Conservation (phyloP, 2,329 filamentous ascomycete species). For the Sporothrix mexicana region DNA sequence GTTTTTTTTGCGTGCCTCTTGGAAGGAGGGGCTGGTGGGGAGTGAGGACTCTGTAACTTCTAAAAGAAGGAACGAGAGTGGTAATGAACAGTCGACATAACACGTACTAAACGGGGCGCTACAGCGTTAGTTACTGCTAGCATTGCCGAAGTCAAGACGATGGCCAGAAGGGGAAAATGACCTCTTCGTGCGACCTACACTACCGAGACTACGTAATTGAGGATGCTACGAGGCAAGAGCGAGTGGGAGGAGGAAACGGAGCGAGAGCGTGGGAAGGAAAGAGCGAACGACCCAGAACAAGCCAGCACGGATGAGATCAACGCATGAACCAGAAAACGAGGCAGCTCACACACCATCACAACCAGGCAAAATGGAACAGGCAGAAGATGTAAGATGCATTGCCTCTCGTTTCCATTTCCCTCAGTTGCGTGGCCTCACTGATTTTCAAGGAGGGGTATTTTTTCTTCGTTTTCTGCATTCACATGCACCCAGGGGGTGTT, state of each 20-base stretch:
- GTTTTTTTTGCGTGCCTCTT: neutral
- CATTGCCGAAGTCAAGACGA: slow-evolving; percentile 15
- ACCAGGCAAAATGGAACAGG: slow-evolving; percentile 3
- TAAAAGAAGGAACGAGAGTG: neutral
- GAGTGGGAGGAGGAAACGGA: neutral
- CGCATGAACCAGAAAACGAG: slow-evolving; percentile 16
- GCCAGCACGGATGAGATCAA: too few species aligned
- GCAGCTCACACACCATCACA: slow-evolving; percentile 17
- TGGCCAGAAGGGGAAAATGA: neutral
- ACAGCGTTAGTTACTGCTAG: slow-evolving; percentile 16
- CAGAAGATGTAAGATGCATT: slow-evolving; percentile 12
- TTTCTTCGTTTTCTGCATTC: neutral
- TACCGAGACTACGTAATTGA: too few species aligned
- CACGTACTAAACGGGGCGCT: slow-evolving; percentile 1
- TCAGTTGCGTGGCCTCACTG: neutral
- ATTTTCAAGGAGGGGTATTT: slow-evolving; percentile 18
- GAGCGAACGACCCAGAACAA: neutral
- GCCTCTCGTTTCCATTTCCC: neutral
- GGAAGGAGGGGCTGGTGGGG: neutral
- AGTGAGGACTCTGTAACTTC: neutral
- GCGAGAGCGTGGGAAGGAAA: neutral
- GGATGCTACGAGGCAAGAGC: neutral
- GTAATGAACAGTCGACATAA: neutral
- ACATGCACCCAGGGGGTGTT: slow-evolving; percentile 23
- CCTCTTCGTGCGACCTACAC: neutral